Conservation (phyloP, 176 grass and related monocot species). For the Zizania latifolia region DNA sequence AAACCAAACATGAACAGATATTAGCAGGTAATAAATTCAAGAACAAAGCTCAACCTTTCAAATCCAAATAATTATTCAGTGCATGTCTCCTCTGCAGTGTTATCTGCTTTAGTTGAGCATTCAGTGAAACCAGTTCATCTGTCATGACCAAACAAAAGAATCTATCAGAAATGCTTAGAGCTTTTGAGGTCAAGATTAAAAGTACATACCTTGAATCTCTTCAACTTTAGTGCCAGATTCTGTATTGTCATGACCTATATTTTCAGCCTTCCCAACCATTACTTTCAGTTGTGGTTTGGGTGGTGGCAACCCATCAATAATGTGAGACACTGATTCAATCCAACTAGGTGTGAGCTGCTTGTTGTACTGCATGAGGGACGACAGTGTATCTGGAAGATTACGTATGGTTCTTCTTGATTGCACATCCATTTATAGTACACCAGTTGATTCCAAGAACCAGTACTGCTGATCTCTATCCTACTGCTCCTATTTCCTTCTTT, state of each 20-base stretch:
- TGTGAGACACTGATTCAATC: conserved; percentile 69
- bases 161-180: background rate
- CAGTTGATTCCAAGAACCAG: conserved; percentile 8
- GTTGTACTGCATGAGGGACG: conserved; percentile 62
- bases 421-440: conserved; percentile 47
- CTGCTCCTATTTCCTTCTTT: conserved; percentile 15
- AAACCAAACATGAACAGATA: background rate
- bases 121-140: conserved; percentile 65
- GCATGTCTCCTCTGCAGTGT: conserved; percentile 57
- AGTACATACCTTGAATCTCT: conserved; percentile 65
- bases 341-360: conserved; percentile 58
- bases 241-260: conserved; percentile 29
- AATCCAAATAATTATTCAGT: conserved; percentile 82
- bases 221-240: conserved; percentile 40
- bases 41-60: conserved; percentile 73
- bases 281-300: conserved; percentile 30
- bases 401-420: conserved; percentile 41
- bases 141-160: conserved; percentile 29
- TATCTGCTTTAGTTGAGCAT: conserved; percentile 53
- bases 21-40: background rate
- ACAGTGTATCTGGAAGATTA: conserved; percentile 60
- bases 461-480: conserved; percentile 14
- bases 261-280: conserved; percentile 33
- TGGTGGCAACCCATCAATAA: conserved; percentile 69
- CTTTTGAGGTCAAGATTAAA: conserved; percentile 5